Base-by-base conservation (phyloP, 169 alveolate species). In the Cryptosporidium muris region DNA sequence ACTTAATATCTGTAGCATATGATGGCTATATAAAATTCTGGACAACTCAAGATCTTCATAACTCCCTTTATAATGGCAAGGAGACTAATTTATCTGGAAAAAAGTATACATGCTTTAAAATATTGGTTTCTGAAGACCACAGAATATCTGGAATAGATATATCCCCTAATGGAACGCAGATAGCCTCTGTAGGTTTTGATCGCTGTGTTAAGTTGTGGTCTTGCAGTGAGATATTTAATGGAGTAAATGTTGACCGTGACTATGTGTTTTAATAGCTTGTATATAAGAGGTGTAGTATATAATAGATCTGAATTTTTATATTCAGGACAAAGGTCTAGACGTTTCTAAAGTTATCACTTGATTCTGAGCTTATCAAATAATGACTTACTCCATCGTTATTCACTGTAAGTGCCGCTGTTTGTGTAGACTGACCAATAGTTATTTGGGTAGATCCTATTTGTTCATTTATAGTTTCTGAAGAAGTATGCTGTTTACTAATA, bases 101-200 rank as follows among this genome's bases (percentile, higher is more conserved):
- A 64, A 42, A 42, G 0, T 74, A 74, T 25, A 25, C 67, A 12
- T 74, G 85, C 38, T 58, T 74, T 14, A 74, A 53, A 11, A 25
- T 25, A 1, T 9, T 74, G 36, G 58, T 58, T 11, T 48, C 85
- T 2, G 45, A 45, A 25, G 54, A 66, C 16, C 85, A 74, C 49
- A 74, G 49, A 34, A 43, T 60, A n/a, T 58, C 85, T n/a, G 85
- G 85, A 14, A 25, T 74, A 16, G 85, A 74, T 14, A 74, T 74
- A 6, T 74, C 34, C 51, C n/a, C 67, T 7, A 58, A 60, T 47
- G 85, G 85, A 7, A 36, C 25, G 12, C 54, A 40, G 48, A 42
- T 74, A 8, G 43, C 60, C 43, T 58, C 85, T 11, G 85, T 74
- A 2, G 85, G 85, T 6, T 60, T 74, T 47, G 85, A 74, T 42